Evolutionary conservation across 2,329 filamentous ascomycete genomes (phyloP).

Genomic region (Podosphaera fusca): DNA sequence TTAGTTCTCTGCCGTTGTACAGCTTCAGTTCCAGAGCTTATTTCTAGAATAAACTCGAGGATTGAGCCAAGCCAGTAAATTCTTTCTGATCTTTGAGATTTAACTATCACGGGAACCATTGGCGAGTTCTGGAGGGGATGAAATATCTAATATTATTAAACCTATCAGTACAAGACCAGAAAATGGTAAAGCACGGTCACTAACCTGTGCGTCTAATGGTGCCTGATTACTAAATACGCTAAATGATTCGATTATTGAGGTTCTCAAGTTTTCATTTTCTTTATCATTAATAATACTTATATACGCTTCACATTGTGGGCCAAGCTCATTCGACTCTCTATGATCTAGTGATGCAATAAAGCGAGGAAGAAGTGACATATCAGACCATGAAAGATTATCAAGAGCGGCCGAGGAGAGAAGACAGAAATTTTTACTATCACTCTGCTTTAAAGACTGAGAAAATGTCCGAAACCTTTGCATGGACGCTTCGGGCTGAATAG

Average conservation of each 20-base stretch:
- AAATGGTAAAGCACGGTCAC: slow-evolving; percentile 14
- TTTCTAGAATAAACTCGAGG: slow-evolving; percentile 26
- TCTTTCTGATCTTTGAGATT: slow-evolving; percentile 15
- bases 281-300: slow-evolving; percentile 9
- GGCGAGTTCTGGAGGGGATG: slow-evolving; percentile 35
- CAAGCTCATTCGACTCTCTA: background rate
- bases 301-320: slow-evolving; percentile 6
- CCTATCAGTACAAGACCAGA: slow-evolving; percentile 15
- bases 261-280: slow-evolving; percentile 9
- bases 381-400: slow-evolving; percentile 15
- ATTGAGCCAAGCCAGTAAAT: slow-evolving; percentile 27
- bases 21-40: slow-evolving; percentile 21
- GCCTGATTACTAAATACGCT: slow-evolving; percentile 9
- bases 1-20: slow-evolving; percentile 22
- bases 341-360: slow-evolving; percentile 7
- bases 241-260: slow-evolving; percentile 9
- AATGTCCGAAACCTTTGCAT: slow-evolving; percentile 13
- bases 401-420: slow-evolving; percentile 10
- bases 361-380: slow-evolving; percentile 12
- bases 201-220: slow-evolving; percentile 21
- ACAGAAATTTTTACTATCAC: slow-evolving; percentile 1
- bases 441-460: background rate
- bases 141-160: slow-evolving; percentile 22
- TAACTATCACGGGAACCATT: slow-evolving; percentile 24
- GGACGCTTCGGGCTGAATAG: slow-evolving; percentile 8